A percentile compares a stretch with the other conserved stretches of the same genome.
Evolutionary conservation across 1,139 yeast genomes (phyloP).

Genomic region (Scheffersomyces illinoinensis): DNA sequence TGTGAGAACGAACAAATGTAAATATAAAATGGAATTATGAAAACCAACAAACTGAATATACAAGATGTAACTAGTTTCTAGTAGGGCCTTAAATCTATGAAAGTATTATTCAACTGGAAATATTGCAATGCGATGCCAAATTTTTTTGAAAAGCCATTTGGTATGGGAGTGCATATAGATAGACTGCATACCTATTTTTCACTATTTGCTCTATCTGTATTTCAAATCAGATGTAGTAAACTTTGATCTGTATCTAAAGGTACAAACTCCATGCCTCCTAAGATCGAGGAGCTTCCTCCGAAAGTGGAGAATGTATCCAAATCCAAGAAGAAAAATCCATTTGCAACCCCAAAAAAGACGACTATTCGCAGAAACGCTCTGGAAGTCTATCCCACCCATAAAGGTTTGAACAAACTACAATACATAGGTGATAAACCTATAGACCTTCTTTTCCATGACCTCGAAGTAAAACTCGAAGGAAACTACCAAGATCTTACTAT

Average conservation of each 20-base stretch:
- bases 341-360: constrained; percentile 26
- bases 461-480: constrained; percentile 29
- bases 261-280: constrained; percentile 22
- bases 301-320: constrained; percentile 1
- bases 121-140: background rate
- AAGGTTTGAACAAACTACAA: constrained; percentile 39
- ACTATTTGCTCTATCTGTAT: background rate
- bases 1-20: background rate
- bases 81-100: background rate
- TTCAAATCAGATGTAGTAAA: background rate
- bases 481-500: constrained; percentile 26
- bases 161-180: background rate
- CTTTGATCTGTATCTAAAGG: background rate
- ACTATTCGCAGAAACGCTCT: constrained; percentile 36
- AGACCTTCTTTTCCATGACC: constrained; percentile 33
- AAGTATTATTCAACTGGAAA: no score
- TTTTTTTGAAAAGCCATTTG: background rate
- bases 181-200: background rate
- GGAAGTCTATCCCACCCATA: constrained; percentile 34
- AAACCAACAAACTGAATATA: background rate
- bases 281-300: constrained; percentile 21
- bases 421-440: constrained; percentile 32
- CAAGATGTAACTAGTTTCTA: background rate
- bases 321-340: constrained; percentile 30
- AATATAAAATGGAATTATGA: background rate